Percentiles rank a stretch among this genome's conserved stretches.
phyloP scores from a whole-genome alignment of 31 red algal genomes.

The Odonthalia washingtoniensis region DNA sequence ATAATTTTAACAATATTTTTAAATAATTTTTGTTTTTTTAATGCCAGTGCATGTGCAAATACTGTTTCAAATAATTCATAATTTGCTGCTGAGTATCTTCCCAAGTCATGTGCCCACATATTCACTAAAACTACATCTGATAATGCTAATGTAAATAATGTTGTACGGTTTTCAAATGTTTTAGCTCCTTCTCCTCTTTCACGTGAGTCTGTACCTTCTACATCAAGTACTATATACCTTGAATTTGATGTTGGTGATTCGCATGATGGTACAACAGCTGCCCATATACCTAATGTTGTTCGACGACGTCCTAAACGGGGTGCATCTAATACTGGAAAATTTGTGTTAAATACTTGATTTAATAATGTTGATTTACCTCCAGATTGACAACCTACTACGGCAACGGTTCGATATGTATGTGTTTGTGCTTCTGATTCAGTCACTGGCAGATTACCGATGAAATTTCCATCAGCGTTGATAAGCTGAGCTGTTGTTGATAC shows the following conservation, averaged over 20 bases:
- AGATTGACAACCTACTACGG: constrained; percentile 89
- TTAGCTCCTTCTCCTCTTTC: constrained; percentile 90
- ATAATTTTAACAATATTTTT: constrained; percentile 53
- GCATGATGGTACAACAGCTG: constrained; percentile 44
- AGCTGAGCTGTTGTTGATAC: constrained; percentile 45
- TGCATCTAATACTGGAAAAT: constrained; percentile 94
- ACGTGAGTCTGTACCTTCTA: constrained; percentile 91
- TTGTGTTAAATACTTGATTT: constrained; percentile 82
- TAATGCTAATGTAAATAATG: constrained; percentile 82
- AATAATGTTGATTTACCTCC: constrained; percentile 97
- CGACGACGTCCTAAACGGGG: constrained; percentile 72
- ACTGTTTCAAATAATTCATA: constrained; percentile 85
- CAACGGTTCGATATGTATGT: constrained; percentile 64
- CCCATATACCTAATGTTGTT: constrained; percentile 91
- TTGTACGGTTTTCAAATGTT: constrained; percentile 80
- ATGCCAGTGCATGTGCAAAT: constrained; percentile 68
- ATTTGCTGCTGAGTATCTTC: constrained; percentile 85
- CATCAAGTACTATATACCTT: constrained; percentile 74
- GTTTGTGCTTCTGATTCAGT: constrained; percentile 24
- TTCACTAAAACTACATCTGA: constrained; percentile 91
- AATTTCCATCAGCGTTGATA: constrained; percentile 35
- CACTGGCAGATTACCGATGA: constrained; percentile 29
- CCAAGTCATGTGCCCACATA: constrained; percentile 95
- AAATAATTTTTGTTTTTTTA: constrained; percentile 21
- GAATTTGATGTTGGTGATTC: not conserved